Conservation (phyloP, 305 asterid species). For the Solanum hybrid region DNA sequence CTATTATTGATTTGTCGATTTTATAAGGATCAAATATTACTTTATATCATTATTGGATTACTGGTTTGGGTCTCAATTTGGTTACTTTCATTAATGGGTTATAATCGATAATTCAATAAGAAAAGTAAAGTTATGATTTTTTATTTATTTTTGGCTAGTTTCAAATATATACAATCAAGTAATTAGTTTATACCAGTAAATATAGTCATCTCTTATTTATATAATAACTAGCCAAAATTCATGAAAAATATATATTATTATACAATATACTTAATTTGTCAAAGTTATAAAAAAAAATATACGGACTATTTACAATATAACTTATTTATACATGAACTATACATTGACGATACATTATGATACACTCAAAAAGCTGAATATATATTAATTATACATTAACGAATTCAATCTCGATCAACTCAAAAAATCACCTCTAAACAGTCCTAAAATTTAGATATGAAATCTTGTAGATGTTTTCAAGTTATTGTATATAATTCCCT, state of each 20-base stretch:
- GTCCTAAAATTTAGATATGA: neutral
- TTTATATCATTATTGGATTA: neutral
- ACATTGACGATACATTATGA: too few species aligned
- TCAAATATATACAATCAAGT: too few species aligned
- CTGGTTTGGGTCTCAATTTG: neutral
- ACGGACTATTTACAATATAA: neutral
- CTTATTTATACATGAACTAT: too few species aligned
- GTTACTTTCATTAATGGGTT: neutral
- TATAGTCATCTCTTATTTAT: too few species aligned
- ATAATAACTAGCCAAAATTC: neutral
- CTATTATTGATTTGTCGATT: neutral
- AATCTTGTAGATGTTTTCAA: too few species aligned
- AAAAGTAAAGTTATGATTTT: neutral
- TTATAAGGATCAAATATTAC: neutral
- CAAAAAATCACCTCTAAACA: fast-evolving
- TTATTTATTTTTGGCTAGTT: too few species aligned
- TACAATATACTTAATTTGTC: neutral
- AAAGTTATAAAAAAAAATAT: neutral
- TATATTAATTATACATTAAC: neutral
- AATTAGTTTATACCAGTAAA: too few species aligned
- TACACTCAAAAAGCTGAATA: too few species aligned
- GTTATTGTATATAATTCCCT: neutral
- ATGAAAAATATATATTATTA: neutral
- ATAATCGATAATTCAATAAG: neutral
- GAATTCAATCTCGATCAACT: neutral